A percentile compares a stretch with the other conserved stretches of the same genome.
Evolutionary conservation across 2,329 filamentous ascomycete species (phyloP).

Genomic region (Monilinia aucupariae): DNA sequence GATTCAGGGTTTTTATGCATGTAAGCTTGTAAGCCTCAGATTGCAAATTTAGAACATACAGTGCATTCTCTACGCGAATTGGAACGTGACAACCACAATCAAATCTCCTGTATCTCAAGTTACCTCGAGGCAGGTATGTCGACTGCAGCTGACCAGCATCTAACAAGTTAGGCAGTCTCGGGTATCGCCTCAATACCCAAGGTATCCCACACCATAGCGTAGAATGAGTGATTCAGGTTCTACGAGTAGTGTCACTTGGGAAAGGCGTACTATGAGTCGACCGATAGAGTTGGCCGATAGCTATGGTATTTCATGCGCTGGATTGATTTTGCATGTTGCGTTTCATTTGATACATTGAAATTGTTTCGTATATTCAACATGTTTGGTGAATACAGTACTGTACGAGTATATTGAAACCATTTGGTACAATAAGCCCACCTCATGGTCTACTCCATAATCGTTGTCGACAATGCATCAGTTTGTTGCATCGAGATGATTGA

Average conservation of each 20-base stretch:
- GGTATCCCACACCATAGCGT: background rate
- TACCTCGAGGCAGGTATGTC: background rate
- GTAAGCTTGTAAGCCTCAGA: conserved; percentile 13
- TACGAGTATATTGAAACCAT: background rate
- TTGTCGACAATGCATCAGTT: background rate
- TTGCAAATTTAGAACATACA: background rate
- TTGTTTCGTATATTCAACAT: background rate
- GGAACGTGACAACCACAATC: background rate
- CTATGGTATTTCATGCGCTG: background rate
- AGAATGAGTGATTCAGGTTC: background rate
- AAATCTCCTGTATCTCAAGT: background rate
- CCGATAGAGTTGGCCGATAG: background rate
- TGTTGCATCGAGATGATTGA: background rate
- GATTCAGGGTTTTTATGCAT: conserved; percentile 4
- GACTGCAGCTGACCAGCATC: background rate
- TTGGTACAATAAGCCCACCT: background rate
- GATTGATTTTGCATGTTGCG: background rate
- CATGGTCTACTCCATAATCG: no score
- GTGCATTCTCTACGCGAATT: background rate
- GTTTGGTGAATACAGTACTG: background rate
- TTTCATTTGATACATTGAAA: background rate
- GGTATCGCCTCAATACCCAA: background rate
- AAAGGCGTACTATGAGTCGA: background rate
- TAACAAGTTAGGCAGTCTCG: background rate
- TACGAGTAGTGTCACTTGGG: background rate